phyloP scores from a whole-genome alignment of 2,329 filamentous ascomycete species.

The Cercospora zeae-maydis region DNA sequence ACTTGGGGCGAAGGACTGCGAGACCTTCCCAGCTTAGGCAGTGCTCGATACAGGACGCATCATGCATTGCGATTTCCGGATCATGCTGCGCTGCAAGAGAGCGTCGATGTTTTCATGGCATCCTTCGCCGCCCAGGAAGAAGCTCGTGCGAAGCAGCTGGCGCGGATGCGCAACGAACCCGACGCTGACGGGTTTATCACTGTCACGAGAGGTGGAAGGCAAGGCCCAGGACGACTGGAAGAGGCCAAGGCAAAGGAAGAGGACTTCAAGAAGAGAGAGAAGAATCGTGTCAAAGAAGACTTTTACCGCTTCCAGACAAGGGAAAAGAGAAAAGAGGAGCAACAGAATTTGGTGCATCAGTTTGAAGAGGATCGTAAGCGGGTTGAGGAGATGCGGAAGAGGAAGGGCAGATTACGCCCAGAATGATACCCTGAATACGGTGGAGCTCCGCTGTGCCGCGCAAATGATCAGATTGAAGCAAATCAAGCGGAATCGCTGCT shows the following conservation, averaged over 20 bases:
- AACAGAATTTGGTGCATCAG: slow-evolving; percentile 63
- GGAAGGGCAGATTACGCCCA: slow-evolving; percentile 26
- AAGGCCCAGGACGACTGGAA: slow-evolving; percentile 67
- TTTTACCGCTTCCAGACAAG: slow-evolving; percentile 84
- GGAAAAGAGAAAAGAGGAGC: slow-evolving; percentile 73
- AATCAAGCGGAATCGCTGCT: neutral
- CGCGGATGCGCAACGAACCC: slow-evolving; percentile 69
- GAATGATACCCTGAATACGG: slow-evolving; percentile 11
- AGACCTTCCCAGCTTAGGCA: slow-evolving; percentile 56
- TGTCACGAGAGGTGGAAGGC: slow-evolving; percentile 72
- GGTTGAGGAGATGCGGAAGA: slow-evolving; percentile 28
- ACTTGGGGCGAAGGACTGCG: slow-evolving; percentile 64
- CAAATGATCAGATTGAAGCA: neutral
- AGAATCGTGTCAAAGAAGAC: slow-evolving; percentile 61
- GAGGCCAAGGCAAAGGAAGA: slow-evolving; percentile 56
- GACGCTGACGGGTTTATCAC: slow-evolving; percentile 96
- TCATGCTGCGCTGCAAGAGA: slow-evolving; percentile 61
- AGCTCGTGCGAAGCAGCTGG: slow-evolving; percentile 59
- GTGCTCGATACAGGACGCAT: slow-evolving; percentile 56
- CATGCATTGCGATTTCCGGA: slow-evolving; percentile 69
- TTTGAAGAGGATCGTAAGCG: slow-evolving; percentile 55
- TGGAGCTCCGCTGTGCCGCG: neutral
- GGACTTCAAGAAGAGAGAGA: slow-evolving; percentile 60
- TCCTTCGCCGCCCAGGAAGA: slow-evolving; percentile 67
- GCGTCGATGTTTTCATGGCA: slow-evolving; percentile 81